Evolutionary conservation across 2,329 filamentous ascomycete species (phyloP), one percentile per base, ranked within the genome.

Genomic region (Microsporum audouinii): DNA sequence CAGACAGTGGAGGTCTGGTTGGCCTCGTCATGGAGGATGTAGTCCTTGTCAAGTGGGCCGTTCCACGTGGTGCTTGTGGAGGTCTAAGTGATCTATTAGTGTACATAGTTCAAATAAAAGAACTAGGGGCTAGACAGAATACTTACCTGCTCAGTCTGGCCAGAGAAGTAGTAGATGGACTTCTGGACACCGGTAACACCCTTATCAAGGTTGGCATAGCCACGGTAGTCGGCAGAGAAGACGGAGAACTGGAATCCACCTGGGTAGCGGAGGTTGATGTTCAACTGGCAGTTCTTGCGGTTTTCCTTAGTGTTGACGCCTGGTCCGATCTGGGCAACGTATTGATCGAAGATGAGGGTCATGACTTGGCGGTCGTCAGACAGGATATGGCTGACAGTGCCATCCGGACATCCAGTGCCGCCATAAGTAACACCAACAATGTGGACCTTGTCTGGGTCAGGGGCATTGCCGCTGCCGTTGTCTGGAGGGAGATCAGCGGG

Each of bases 91-190:
- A 2, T 56, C 8, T 60, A 10, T 39, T 57, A 43, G 38, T 12
- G 5, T 59, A n/a, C 17, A 23, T 27, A 34, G 23, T n/a, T 59
- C 39, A 58, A 10, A 36, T 36, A 43, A 43, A 17, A 2, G 5
- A 23, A 14, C 14, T 23, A 3, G 27, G 1, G 23, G 12, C 23
- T 6, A n/a, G 14, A 47, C 6, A 49, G 51, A 12, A 5, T 38
- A 38, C 66, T 62, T 70, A 75, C 76, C 73, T 78, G 76, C 38
- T 69, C 66, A 36, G 68, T 70, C 55, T 73, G 68, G 43, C 80
- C 79, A 56, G 78, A 79, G 71, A 81, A 82, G 71, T 81, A 82
- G 71, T 82, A 82, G 38, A 76, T 80, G 12, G 79, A 78, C 71
- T 79, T 79, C 65, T 79, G 75, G 23, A 73, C 75, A 57, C 78